Evolutionary conservation across 257 asterid species (phyloP), one percentile per base, ranked within the genome.

Genomic region (Plantago elongata): DNA sequence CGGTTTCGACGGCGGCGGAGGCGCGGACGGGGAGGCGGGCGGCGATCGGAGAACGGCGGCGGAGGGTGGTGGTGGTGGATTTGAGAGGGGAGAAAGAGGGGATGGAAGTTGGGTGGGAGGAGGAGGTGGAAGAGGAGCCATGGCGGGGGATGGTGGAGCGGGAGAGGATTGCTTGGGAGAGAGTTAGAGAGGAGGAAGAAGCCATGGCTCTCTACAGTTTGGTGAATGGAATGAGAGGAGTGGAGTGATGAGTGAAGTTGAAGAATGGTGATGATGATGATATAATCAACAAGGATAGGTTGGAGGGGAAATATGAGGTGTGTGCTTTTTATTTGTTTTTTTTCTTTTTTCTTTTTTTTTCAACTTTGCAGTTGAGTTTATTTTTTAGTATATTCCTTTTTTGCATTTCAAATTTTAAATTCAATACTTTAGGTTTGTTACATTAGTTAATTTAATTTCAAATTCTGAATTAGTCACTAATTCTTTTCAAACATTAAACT

Each of bases 91-190:
- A 75, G 75, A 77, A 78, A 3, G 89, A 66, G 65, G 90, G 83
- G 38, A 79, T 13, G 52, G 12, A 10, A 71, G 78, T 1, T 73
- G 76, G 37, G 61, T 78, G 62, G 17, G 67, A 14, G 16, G 11
- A 12, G 51, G 59, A 15, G 51, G 51, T 11, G 68, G 85, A 11
- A 0, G 49, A 16, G 18, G 87, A 70, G 76, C 76, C 88, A 75
- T 82, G 86, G 82, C 83, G 81, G 66, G 81, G 78, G 70, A 70
- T 66, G 73, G 89, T 47, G 61, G 95, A 78, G 70, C 88, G 88
- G 18, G 95, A 65, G 72, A 87, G 91, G 57, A 83, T 77, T 38
- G 95, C 97, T 69, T 89, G 97, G 51, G 99, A 93, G 72, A 89
- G 85, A 27, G 95, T 83, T 73, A 87, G 84, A 46, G 96, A 83